A percentile compares a stretch with the other conserved stretches of the same genome.
Conservation (phyloP, 1,284 basidiomycete species). For the Takashimella koratensis region DNA sequence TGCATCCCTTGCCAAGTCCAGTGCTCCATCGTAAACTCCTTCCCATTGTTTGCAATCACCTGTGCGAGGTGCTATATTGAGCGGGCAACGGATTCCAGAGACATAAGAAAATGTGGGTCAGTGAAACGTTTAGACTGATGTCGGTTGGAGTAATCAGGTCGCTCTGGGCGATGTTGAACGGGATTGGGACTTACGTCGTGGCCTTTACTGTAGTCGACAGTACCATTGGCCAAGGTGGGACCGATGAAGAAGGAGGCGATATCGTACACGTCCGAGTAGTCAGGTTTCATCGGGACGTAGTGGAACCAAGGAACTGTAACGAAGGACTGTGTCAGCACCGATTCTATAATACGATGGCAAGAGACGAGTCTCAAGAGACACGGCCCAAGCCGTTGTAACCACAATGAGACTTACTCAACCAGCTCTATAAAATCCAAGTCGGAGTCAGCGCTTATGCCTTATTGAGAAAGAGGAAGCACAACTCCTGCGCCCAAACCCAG, state of each 20-base stretch:
- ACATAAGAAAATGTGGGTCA: too few relatives aligned
- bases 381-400: too few relatives aligned
- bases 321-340: too few relatives aligned
- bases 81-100: neutral
- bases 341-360: too few relatives aligned
- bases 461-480: too few relatives aligned
- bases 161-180: too few relatives aligned
- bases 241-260: slow-evolving; percentile 51
- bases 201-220: slow-evolving; percentile 33
- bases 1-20: slow-evolving; percentile 52
- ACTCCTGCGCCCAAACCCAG: slow-evolving; percentile 2
- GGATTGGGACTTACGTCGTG: slow-evolving; percentile 46
- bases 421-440: too few relatives aligned
- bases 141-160: too few relatives aligned
- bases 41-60: slow-evolving; percentile 50
- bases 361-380: too few relatives aligned
- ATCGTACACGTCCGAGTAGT: slow-evolving; percentile 51
- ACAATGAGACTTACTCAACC: neutral
- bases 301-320: slow-evolving; percentile 44
- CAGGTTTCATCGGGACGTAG: slow-evolving; percentile 49
- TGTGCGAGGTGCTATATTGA: slow-evolving; percentile 43
- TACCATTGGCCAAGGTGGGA: slow-evolving; percentile 34
- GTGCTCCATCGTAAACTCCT: slow-evolving; percentile 47
- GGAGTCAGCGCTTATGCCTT: too few relatives aligned
- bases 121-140: too few relatives aligned